Evolutionary conservation across 2,329 filamentous ascomycete genomes (phyloP), one percentile per base, ranked within the genome.

Genomic region (Cladosporium velox): DNA sequence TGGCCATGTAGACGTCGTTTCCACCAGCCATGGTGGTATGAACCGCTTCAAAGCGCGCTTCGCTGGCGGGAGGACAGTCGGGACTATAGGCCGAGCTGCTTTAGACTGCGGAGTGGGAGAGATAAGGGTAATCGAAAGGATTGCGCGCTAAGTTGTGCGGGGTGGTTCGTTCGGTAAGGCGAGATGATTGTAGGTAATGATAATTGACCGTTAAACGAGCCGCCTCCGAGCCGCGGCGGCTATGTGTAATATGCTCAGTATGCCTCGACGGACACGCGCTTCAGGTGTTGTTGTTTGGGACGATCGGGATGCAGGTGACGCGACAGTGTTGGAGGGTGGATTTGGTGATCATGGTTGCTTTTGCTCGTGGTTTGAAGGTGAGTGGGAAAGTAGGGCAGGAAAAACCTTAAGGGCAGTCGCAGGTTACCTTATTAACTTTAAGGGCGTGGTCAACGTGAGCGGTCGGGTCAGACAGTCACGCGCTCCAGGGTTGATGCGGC

Each of bases 401-500:
- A 55, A 55, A 32, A 4, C 28, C 18, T 55, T 34, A 21, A 14
- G 6, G 10, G 28, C 18, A 47, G 52, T 55, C 28, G 52, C 32
- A 21, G 28, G 28, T 30, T 30, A 30, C 28, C 28, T 4, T n/a
- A n/a, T 55, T 55, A n/a, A 55, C 6, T 55, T 55, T 34, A 3
- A 47, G 6, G 18, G 12, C 32, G 32, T 55, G 52, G 52, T n/a
- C 60, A 49, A 18, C 24, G 32, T 54, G 32, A 41, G 47, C 28
- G 30, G 59, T 24, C 52, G 91, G 30, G 59, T 24, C 52, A 91
- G 18, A 93, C 57, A 92, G 91, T 51, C 87, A 86, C 2, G 93
- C 93, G 41, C 41, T 44, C 38, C 38, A 66, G 87, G 81, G 92
- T 91, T 63, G 95, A 94, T 75, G 97, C 97, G 62, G 85, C 85